Evolutionary conservation across 2,329 filamentous ascomycete genomes (phyloP).

Genomic region (Neofusicoccum sp.): DNA sequence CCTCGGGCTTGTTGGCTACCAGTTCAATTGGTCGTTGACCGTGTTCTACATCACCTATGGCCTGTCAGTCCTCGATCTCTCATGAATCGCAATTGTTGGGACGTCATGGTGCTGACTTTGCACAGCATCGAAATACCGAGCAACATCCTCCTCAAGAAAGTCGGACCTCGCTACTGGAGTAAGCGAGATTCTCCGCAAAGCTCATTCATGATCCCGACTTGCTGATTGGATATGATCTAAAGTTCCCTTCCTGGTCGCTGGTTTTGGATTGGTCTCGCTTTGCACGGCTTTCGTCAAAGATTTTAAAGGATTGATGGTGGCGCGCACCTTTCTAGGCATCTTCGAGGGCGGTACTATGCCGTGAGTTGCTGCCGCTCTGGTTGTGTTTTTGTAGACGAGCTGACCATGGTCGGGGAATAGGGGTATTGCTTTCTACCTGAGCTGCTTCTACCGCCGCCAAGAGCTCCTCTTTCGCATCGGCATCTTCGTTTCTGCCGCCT

Average conservation of each 20-base stretch:
- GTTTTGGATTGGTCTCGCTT: constrained; percentile 56
- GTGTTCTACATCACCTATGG: constrained; percentile 60
- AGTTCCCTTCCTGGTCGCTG: constrained; percentile 54
- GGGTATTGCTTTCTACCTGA: constrained; percentile 58
- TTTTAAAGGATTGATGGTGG: constrained; percentile 48
- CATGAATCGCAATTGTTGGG: constrained; percentile 33
- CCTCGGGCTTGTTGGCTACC: constrained; percentile 48
- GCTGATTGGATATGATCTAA: constrained; percentile 8
- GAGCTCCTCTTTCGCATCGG: constrained; percentile 57
- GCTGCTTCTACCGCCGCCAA: constrained; percentile 56
- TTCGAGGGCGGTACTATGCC: constrained; percentile 61
- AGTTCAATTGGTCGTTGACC: constrained; percentile 59
- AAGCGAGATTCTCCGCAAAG: background rate
- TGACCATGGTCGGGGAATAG: constrained; percentile 19
- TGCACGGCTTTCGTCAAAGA: constrained; percentile 54
- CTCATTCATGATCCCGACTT: background rate
- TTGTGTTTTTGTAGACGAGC: background rate
- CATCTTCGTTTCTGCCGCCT: constrained; percentile 56
- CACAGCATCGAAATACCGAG: constrained; percentile 52
- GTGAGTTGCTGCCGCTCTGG: constrained; percentile 23
- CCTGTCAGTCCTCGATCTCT: constrained; percentile 30
- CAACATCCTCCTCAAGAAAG: constrained; percentile 55
- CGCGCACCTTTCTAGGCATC: constrained; percentile 52
- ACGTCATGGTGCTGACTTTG: constrained; percentile 20
- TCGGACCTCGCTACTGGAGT: constrained; percentile 50